Conservation (phyloP, 1,139 yeast species). For the Protomyces arabidopsidicola region DNA sequence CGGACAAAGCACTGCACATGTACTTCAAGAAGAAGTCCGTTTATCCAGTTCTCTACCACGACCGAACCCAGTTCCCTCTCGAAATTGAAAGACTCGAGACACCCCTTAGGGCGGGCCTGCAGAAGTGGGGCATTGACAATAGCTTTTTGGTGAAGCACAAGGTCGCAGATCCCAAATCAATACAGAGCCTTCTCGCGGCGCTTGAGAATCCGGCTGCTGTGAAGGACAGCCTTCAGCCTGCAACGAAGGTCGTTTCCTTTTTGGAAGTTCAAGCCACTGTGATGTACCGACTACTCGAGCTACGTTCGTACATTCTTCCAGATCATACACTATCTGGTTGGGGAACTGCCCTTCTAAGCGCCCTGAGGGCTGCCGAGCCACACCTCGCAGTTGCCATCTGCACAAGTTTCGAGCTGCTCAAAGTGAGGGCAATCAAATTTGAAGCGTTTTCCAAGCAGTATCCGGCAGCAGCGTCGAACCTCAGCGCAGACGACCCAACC, state of each 20-base stretch:
- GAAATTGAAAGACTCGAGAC: conserved; percentile 20
- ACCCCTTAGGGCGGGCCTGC: conserved; percentile 44
- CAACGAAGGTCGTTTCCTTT: conserved; percentile 41
- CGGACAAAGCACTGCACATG: conserved; percentile 67
- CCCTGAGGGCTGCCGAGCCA: conserved; percentile 30
- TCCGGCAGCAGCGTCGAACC: conserved; percentile 28
- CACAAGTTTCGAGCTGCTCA: conserved; percentile 37
- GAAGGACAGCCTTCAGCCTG: neutral
- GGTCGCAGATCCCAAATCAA: neutral
- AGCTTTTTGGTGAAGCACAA: conserved; percentile 8
- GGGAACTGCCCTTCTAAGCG: conserved; percentile 50
- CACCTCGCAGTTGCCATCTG: conserved; percentile 35
- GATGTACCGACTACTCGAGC: conserved; percentile 54
- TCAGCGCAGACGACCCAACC: conserved; percentile 40
- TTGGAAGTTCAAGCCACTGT: conserved; percentile 60
- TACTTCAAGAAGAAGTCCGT: conserved; percentile 59
- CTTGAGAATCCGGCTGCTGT: conserved; percentile 31
- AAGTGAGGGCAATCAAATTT: conserved; percentile 30
- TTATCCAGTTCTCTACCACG: conserved; percentile 3
- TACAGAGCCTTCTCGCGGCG: conserved; percentile 35
- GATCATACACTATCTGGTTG: conserved; percentile 48
- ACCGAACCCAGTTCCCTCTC: conserved; percentile 15
- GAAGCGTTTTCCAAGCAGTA: conserved; percentile 17
- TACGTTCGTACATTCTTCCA: conserved; percentile 53
- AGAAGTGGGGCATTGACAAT: conserved; percentile 39